These are phyloP conservation scores for Coemansia sp. DNA, from an alignment of 192 early-diverging fungal genomes.

Conservation along the genomic window DNA sequence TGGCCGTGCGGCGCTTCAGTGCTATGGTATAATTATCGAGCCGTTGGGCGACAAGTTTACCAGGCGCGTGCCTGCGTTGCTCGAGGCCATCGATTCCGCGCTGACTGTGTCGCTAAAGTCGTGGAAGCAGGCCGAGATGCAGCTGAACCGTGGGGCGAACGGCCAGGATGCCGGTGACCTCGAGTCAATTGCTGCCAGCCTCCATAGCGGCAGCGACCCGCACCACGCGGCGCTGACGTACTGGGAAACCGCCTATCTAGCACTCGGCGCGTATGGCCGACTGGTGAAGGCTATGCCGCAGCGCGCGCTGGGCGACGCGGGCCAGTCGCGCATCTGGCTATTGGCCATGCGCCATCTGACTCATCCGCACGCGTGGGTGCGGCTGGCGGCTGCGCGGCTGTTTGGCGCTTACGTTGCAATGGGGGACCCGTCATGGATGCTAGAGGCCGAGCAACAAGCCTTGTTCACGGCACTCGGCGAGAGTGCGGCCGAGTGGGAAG, in stretches of 20 bases:
- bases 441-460: slow-evolving; percentile 26
- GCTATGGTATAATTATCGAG: slow-evolving; percentile 80
- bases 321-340: slow-evolving; percentile 62
- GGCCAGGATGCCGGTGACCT: slow-evolving; percentile 12
- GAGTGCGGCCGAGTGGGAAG: slow-evolving; percentile 18
- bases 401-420: slow-evolving; percentile 75
- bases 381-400: slow-evolving; percentile 62
- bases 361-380: slow-evolving; percentile 91
- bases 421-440: slow-evolving; percentile 57
- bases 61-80: slow-evolving; percentile 50
- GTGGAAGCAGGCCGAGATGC: slow-evolving; percentile 48
- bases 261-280: slow-evolving; percentile 71
- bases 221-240: slow-evolving; percentile 54
- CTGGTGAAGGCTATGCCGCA: slow-evolving; percentile 57
- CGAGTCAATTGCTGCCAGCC: slow-evolving; percentile 53
- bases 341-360: slow-evolving; percentile 61
- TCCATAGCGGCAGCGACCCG: slow-evolving; percentile 27
- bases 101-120: slow-evolving; percentile 43
- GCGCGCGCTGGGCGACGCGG: slow-evolving; percentile 48
- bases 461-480: neutral
- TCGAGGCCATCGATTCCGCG: slow-evolving; percentile 53
- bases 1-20: slow-evolving; percentile 75
- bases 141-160: slow-evolving; percentile 25
- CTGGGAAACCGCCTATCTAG: slow-evolving; percentile 87
- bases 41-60: slow-evolving; percentile 63